Base-by-base conservation (phyloP, 2,329 filamentous ascomycete species). In the Trichoderma oligosporum region DNA sequence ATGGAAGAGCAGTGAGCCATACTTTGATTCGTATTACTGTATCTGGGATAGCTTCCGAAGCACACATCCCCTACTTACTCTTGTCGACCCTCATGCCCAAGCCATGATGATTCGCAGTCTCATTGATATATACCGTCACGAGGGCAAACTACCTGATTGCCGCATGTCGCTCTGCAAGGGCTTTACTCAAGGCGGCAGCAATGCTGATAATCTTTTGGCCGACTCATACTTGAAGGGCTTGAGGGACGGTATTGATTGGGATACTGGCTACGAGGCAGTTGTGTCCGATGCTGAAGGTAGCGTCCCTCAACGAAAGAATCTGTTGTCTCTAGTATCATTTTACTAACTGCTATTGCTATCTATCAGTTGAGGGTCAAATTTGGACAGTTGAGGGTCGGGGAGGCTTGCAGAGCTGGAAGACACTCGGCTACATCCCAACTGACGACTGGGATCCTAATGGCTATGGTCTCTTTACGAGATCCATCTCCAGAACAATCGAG, bases 91-190 rank as follows among this genome's bases (percentile, higher is more conserved):
- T 0, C 62, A 76, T 4, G 82, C 83, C 1, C 85, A 89, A 67
- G 82, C 84, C 0, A 73, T 80, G 29, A 89, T 91, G 84, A 78
- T 91, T 7, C 79, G 86, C 24, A 84, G 84, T 58, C 71, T 92
- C 42, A 76, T 92, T 2, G 88, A 91, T 61, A 87, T 86, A 7
- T 92, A 90, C 67, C 77, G 79, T 11, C 79, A 87, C 64, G 82
- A 85, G 7, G 84, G 84, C 7, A 88, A 81, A 63, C 73, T 92
- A 1, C 88, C 88, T 0, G 88, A 92, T 70, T 91, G 88, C 66
- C 79, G 87, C 33, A 91, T 91, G 87, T 84, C 81, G 1, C 79
- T 91, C 14, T 88, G 83, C 70, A 90, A 89, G 66, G 88, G 88
- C 0, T 89, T 79, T 67, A 88, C 86, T 0, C 88, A 91, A 68